phyloP scores from a whole-genome alignment of 495 filamentous ascomycete species.

The Sordaria brevicollis region DNA sequence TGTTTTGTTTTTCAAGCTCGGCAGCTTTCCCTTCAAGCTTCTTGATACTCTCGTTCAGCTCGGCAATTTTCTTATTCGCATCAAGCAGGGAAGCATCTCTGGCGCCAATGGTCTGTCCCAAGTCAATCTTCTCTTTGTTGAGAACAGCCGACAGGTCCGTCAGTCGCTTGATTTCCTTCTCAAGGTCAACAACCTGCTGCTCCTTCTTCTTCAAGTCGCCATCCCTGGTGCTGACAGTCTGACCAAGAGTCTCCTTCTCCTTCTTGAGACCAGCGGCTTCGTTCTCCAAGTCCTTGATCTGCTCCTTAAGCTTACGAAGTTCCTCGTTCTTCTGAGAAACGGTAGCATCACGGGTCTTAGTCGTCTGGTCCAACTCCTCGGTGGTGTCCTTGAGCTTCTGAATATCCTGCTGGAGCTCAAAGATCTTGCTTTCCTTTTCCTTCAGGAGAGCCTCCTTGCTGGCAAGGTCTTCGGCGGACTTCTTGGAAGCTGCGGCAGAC shows the following conservation, averaged over 20 bases:
- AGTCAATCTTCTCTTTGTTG: neutral
- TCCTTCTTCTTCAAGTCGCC: neutral
- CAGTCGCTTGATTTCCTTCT: neutral
- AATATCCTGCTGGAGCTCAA: neutral
- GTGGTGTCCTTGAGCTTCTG: neutral
- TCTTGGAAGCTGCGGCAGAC: neutral
- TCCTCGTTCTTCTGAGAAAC: neutral
- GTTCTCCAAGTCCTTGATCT: neutral
- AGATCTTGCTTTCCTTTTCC: neutral
- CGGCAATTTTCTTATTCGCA: neutral
- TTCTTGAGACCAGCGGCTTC: neutral
- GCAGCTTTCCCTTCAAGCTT: neutral
- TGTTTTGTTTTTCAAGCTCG: neutral
- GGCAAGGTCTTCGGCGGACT: neutral
- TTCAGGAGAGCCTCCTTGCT: neutral
- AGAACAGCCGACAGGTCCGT: neutral
- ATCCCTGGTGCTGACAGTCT: neutral
- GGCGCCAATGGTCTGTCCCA: neutral
- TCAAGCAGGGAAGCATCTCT: neutral
- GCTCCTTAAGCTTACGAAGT: neutral
- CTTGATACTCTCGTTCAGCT: neutral
- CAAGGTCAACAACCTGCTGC: neutral
- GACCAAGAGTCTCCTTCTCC: neutral
- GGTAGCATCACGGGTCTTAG: neutral
- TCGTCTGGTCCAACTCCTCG: neutral